Evolutionary conservation across 1,284 basidiomycete genomes (phyloP).

Genomic region (Xerocomus amazonicus): DNA sequence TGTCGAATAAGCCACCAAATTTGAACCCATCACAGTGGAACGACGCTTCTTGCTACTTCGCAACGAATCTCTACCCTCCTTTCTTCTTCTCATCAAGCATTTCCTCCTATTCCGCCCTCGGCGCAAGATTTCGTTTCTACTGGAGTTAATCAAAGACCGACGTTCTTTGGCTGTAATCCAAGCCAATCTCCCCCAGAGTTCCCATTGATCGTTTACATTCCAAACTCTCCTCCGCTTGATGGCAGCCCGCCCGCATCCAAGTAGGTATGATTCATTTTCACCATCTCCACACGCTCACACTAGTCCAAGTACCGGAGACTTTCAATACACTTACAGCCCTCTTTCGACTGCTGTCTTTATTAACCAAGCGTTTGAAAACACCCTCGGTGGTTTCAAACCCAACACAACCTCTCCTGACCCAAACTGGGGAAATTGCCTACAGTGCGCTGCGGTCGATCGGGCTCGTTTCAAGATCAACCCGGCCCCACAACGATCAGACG

Average conservation of each 20-base stretch:
- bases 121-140: slow-evolving; percentile 53
- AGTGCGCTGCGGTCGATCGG: slow-evolving; percentile 43
- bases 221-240: slow-evolving; percentile 58
- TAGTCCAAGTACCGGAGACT: slow-evolving; percentile 39
- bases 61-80: slow-evolving; percentile 45
- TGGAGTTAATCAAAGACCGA: slow-evolving; percentile 66
- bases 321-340: slow-evolving; percentile 47
- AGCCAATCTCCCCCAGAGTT: slow-evolving; percentile 46
- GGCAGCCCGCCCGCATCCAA: slow-evolving; percentile 57
- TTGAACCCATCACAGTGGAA: slow-evolving; percentile 41
- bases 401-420: slow-evolving; percentile 36
- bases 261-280: slow-evolving; percentile 34
- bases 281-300: neutral
- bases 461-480: slow-evolving; percentile 30
- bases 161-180: slow-evolving; percentile 76
- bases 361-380: slow-evolving; percentile 50
- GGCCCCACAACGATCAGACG: slow-evolving; percentile 18
- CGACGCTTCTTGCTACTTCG: slow-evolving; percentile 40
- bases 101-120: slow-evolving; percentile 59
- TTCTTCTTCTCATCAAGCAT: slow-evolving; percentile 51
- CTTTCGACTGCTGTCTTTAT: slow-evolving; percentile 48
- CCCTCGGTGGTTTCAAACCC: slow-evolving; percentile 54
- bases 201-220: slow-evolving; percentile 60
- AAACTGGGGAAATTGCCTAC: slow-evolving; percentile 40
- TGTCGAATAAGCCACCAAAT: neutral